phyloP scores from a whole-genome alignment of 2,329 filamentous ascomycete species.

The Monilinia vaccinii-corymbosi region DNA sequence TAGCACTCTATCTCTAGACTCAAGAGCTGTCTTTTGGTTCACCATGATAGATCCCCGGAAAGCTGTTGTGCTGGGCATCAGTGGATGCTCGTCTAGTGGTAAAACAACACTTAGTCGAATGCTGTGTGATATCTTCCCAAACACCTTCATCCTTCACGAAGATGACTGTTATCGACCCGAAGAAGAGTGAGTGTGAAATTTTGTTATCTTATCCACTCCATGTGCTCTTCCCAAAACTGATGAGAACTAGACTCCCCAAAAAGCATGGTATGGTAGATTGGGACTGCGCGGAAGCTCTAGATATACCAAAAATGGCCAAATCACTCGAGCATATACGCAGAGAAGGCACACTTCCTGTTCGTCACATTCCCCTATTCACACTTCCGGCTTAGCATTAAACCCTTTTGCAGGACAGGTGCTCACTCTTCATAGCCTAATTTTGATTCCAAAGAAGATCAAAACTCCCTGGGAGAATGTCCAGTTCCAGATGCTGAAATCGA shows the following conservation, averaged over 20 bases:
- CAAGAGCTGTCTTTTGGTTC: too few species aligned
- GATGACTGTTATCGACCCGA: constrained; percentile 94
- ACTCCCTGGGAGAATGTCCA: constrained; percentile 48
- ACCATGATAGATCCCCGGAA: constrained; percentile 18
- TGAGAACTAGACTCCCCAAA: constrained; percentile 40
- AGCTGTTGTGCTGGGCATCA: constrained; percentile 64
- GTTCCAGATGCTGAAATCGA: constrained; percentile 40
- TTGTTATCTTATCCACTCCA: background rate
- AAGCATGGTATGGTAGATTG: constrained; percentile 68
- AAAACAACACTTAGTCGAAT: constrained; percentile 90
- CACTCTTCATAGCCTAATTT: constrained; percentile 36
- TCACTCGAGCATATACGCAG: constrained; percentile 62
- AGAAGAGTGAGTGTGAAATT: constrained; percentile 43
- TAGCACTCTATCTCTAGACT: background rate
- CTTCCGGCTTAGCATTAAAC: constrained; percentile 21
- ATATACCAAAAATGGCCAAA: constrained; percentile 57
- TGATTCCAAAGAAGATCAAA: constrained; percentile 53
- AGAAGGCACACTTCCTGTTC: constrained; percentile 56
- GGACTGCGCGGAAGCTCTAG: constrained; percentile 78
- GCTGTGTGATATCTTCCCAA: constrained; percentile 70
- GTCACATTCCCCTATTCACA: constrained; percentile 27
- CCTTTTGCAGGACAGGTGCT: constrained; percentile 20
- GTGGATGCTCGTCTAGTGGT: constrained; percentile 83
- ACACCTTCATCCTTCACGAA: constrained; percentile 77
- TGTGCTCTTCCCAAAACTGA: background rate